A percentile compares a stretch with the other conserved stretches of the same genome.
phyloP scores from a whole-genome alignment of 257 asterid species.

The Solanum chmielewskii region DNA sequence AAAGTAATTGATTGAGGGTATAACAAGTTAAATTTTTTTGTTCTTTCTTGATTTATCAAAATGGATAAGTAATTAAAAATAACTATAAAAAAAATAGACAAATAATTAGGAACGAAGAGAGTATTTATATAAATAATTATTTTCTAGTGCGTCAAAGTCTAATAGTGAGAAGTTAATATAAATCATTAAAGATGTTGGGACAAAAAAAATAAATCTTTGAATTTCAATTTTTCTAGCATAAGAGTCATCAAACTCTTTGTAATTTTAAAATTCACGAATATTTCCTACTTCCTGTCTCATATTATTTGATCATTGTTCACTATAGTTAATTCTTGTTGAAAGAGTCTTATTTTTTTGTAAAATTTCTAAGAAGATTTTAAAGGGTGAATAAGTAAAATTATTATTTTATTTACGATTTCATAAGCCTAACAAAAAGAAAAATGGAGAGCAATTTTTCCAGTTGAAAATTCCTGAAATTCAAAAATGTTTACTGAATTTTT shows the following conservation, averaged over 20 bases:
- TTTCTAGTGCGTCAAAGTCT: too few species aligned
- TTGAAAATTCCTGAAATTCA: not conserved
- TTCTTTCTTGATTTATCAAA: too few species aligned
- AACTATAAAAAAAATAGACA: too few species aligned
- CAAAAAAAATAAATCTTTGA: not conserved
- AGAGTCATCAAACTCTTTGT: not conserved
- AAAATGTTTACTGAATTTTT: not conserved
- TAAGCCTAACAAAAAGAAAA: not conserved
- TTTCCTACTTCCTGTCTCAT: not conserved
- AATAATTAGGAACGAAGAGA: too few species aligned
- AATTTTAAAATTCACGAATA: not conserved
- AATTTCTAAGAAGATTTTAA: too few species aligned
- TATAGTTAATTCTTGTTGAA: too few species aligned
- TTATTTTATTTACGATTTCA: not conserved
- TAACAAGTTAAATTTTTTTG: too few species aligned
- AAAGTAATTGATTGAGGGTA: too few species aligned
- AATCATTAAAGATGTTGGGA: not conserved
- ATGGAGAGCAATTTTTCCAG: too few species aligned
- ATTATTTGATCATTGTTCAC: not conserved
- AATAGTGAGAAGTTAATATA: too few species aligned
- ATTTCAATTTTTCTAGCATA: not conserved
- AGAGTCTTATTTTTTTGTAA: not conserved
- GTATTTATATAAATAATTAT: too few species aligned
- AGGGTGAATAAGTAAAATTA: too few species aligned
- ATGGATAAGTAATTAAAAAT: fast-evolving